A percentile compares a stretch with the other conserved stretches of the same genome.
Evolutionary conservation across 495 filamentous ascomycete genomes (phyloP).

Genomic region (Penicillium macrosclerotiorum): DNA sequence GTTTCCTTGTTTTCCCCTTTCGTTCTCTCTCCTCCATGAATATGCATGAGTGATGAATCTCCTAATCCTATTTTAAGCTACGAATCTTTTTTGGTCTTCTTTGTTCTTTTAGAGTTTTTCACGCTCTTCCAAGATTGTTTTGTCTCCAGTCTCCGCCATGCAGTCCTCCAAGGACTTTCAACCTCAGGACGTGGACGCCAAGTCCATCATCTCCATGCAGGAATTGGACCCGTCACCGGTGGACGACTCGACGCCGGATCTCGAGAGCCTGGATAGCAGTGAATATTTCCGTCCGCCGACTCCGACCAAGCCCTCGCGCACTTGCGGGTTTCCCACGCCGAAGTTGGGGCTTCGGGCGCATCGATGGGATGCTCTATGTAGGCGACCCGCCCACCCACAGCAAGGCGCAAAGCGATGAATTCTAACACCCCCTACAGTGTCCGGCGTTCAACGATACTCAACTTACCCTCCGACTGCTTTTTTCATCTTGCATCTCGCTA

Average conservation of each 20-base stretch:
- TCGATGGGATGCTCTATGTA: slow-evolving; percentile 63
- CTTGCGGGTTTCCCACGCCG: slow-evolving; percentile 25
- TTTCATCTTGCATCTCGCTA: slow-evolving; percentile 72
- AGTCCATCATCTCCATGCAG: slow-evolving; percentile 62
- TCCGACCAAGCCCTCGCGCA: slow-evolving; percentile 9
- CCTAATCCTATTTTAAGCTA: background rate
- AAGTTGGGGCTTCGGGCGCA: slow-evolving; percentile 57
- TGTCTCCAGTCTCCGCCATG: slow-evolving; percentile 14
- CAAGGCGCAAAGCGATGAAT: background rate
- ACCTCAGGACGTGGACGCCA: slow-evolving; percentile 35
- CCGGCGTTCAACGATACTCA: slow-evolving; percentile 79
- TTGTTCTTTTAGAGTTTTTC: slow-evolving; percentile 2
- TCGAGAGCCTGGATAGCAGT: slow-evolving; percentile 51
- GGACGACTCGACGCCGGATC: slow-evolving; percentile 54
- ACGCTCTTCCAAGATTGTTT: background rate
- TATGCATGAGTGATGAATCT: slow-evolving; percentile 13
- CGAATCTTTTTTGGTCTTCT: slow-evolving; percentile 10
- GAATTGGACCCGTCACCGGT: slow-evolving; percentile 82
- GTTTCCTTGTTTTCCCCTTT: slow-evolving; percentile 16
- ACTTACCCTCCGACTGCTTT: slow-evolving; percentile 83
- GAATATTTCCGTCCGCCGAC: slow-evolving; percentile 52
- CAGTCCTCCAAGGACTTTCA: slow-evolving; percentile 7
- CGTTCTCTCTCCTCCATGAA: slow-evolving; percentile 4
- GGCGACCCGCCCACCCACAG: slow-evolving; percentile 11
- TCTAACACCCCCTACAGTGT: slow-evolving; percentile 50